These are phyloP conservation scores for Globisporangium cylindrosporum DNA, from an alignment of 352 stramenopile species.

Conservation along the genomic window DNA sequence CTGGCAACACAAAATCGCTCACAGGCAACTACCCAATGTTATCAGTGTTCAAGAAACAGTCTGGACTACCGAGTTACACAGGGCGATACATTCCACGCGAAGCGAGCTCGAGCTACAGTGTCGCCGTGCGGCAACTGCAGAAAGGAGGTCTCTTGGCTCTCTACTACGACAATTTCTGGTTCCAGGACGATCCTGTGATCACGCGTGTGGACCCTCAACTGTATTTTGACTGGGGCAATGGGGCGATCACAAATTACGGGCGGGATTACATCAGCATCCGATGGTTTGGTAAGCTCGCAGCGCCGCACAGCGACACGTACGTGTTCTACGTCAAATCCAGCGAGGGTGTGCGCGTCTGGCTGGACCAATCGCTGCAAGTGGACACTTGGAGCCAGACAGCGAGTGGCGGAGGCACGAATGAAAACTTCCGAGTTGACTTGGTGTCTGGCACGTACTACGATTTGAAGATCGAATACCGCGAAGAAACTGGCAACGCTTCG, in stretches of 20 bases:
- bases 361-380: constrained; percentile 91
- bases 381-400: constrained; percentile 83
- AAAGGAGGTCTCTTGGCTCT: constrained; percentile 84
- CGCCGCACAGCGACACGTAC: constrained; percentile 81
- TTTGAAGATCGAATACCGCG: constrained; percentile 93
- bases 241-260: constrained; percentile 90
- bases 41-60: constrained; percentile 88
- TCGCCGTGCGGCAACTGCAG: constrained; percentile 91
- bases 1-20: constrained; percentile 63
- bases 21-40: constrained; percentile 74
- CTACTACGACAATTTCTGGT: constrained; percentile 97
- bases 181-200: constrained; percentile 90
- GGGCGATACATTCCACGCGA: constrained; percentile 82
- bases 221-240: constrained; percentile 89
- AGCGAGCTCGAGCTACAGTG: constrained; percentile 71
- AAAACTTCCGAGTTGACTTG: constrained; percentile 75
- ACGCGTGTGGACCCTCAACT: constrained; percentile 82
- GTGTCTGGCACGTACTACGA: constrained; percentile 86
- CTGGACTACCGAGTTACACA: constrained; percentile 91
- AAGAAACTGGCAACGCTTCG: constrained; percentile 88
- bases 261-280: constrained; percentile 94
- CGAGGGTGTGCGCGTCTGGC: constrained; percentile 91
- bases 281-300: constrained; percentile 93
- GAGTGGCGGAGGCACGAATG: constrained; percentile 39
- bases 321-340: constrained; percentile 92